A percentile compares a stretch with the other conserved stretches of the same genome.
Conservation (phyloP, 176 grass and related monocot species). For the Avena eriantha region DNA sequence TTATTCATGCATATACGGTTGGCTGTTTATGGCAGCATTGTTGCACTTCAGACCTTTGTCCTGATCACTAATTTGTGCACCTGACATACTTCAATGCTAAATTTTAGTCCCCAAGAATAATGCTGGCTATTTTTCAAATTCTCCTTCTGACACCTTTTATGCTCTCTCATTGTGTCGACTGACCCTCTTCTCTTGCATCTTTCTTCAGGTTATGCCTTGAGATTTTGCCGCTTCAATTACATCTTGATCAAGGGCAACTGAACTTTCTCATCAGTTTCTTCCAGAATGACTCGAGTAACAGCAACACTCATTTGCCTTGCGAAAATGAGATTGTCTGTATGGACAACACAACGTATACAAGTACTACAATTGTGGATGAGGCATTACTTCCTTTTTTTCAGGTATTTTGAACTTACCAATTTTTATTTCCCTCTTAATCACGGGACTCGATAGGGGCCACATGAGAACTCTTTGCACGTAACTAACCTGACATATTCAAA, state of each 20-base stretch:
- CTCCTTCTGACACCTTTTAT: slow-evolving; percentile 18
- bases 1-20: slow-evolving; percentile 6
- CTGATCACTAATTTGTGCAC: background rate
- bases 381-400: slow-evolving; percentile 99
- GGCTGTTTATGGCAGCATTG: background rate
- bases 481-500: background rate
- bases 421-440: slow-evolving; percentile 17
- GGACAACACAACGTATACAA: slow-evolving; percentile 51
- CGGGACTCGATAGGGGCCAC: background rate
- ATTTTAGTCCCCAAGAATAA: background rate
- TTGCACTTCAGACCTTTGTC: background rate
- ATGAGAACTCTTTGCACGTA: slow-evolving; percentile 9
- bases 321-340: slow-evolving; percentile 50
- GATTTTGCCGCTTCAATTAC: slow-evolving; percentile 85
- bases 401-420: slow-evolving; percentile 57
- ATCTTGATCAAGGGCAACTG: slow-evolving; percentile 97
- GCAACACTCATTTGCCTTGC: slow-evolving; percentile 46
- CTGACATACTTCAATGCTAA: slow-evolving; percentile 7
- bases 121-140: background rate
- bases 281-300: slow-evolving; percentile 56
- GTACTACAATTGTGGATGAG: slow-evolving; percentile 70
- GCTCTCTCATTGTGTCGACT: slow-evolving; percentile 28
- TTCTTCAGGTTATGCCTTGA: slow-evolving; percentile 78
- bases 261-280: slow-evolving; percentile 92
- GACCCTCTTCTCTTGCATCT: slow-evolving; percentile 37